Base-by-base conservation (phyloP, 176 grass and related monocot species). In the Ampelocalamus luodianensis region DNA sequence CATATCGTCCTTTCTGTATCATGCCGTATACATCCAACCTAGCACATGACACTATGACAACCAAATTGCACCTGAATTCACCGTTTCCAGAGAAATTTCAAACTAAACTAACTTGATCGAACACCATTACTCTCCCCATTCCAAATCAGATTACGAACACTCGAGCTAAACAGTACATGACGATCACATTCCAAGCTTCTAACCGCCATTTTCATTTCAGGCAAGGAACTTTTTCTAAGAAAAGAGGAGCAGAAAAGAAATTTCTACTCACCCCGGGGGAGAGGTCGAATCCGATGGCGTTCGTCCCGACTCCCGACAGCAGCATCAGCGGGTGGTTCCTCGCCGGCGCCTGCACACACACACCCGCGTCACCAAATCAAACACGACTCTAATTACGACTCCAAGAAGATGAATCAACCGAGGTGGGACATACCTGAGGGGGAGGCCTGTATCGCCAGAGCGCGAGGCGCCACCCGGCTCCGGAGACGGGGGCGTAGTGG, bases 291-390 rank as follows among this genome's bases (percentile, higher is more conserved):
- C 94, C 94, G 40, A 97, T 84, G 12, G 94, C 91, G 51, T 97
- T 97, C 46, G 94, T 92, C 65, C 91, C 94, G 10, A 97, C 94
- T 59, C 94, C 94, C 34, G 94, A 97, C 17, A 97, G 76, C 8
- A 97, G 89, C 89, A 97, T 93, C 82, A 97, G 72, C 12, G 94
- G 91, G 81, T 97, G 94, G 23, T 97, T 93, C 79, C 94, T 88
- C 60, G 40, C 85, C 20, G 91, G 91, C 24, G 91, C 91, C 91
- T 97, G 79, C 78, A 39, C 60, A 18, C 6, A 32, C 32, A n/a
- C 20, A 55, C n/a, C n/a, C n/a, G 55, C 64, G 1, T 48, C 15
- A 10, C 26, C 34, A 76, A 55, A 73, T 72, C n/a, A 74, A 75
- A 60, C 71, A 88, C 86, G 51, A 0, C 29, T 70, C 64, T 22